phyloP scores from a whole-genome alignment of 2,329 filamentous ascomycete genomes.

The Aspergillus sp. region DNA sequence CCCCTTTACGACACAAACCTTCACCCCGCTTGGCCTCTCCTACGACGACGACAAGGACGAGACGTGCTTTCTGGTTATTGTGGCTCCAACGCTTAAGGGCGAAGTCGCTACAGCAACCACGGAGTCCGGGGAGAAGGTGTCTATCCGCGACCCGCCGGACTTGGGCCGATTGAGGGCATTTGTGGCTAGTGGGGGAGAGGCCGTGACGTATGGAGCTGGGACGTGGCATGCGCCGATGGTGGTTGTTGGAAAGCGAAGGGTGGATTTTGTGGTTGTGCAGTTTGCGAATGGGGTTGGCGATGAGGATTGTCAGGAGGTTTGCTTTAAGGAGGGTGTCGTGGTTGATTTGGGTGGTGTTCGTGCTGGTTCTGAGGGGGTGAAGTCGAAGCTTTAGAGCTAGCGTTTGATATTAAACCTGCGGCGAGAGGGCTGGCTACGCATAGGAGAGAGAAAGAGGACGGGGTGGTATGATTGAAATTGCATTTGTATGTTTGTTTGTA shows the following conservation, averaged over 20 bases:
- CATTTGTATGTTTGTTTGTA: background rate
- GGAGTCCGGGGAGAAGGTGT: constrained; percentile 22
- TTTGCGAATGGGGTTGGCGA: constrained; percentile 76
- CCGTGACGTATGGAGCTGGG: constrained; percentile 86
- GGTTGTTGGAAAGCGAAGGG: constrained; percentile 66
- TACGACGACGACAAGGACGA: constrained; percentile 27
- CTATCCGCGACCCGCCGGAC: constrained; percentile 64
- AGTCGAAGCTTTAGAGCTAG: background rate
- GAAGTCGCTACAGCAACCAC: constrained; percentile 35
- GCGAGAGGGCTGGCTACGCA: background rate
- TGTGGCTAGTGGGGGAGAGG: constrained; percentile 72
- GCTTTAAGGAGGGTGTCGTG: constrained; percentile 42
- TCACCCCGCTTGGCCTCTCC: constrained; percentile 69
- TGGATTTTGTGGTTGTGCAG: constrained; percentile 89
- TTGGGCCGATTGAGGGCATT: constrained; percentile 71
- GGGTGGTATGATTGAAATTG: background rate
- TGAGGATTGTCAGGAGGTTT: constrained; percentile 88
- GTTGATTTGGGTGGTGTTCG: constrained; percentile 26
- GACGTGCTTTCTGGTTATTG: constrained; percentile 73
- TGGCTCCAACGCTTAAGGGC: constrained; percentile 71
- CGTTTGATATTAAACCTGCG: background rate
- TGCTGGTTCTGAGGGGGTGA: background rate
- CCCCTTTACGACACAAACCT: constrained; percentile 92
- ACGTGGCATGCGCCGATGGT: constrained; percentile 99
- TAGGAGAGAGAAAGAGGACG: background rate